phyloP scores from a whole-genome alignment of 371 early-diverging fungal species.

The Gilbertella persicaria region DNA sequence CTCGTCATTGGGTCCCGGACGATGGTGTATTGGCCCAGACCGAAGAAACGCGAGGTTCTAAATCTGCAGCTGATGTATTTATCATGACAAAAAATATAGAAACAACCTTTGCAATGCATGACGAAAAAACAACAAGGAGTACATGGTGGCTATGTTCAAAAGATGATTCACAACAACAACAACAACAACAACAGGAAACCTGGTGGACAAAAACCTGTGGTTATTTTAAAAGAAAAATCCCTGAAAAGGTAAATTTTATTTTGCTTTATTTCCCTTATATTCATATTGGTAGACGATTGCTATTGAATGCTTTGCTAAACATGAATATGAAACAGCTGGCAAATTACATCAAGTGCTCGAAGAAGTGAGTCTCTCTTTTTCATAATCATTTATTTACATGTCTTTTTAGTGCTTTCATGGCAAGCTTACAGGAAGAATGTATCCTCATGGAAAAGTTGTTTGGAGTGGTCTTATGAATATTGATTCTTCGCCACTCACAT shows the following conservation, averaged over 20 bases:
- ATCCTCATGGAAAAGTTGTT: conserved; percentile 22
- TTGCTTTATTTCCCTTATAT: not conserved
- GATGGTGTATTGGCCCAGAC: conserved; percentile 18
- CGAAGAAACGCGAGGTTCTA: conserved; percentile 18
- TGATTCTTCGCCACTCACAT: not conserved
- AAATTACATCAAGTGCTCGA: conserved; percentile 31
- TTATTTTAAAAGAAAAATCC: conserved; percentile 12
- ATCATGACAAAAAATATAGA: conserved; percentile 19
- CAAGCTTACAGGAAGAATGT: conserved; percentile 24
- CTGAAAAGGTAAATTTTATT: conserved; percentile 16
- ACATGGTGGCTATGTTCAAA: conserved; percentile 18
- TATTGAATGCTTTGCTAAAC: conserved; percentile 23
- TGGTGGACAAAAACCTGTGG: conserved; percentile 15
- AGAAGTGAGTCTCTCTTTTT: conserved; percentile 13
- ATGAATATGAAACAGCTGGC: conserved; percentile 28
- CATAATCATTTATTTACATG: not conserved
- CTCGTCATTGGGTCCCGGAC: conserved; percentile 20
- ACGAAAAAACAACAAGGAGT: conserved; percentile 2
- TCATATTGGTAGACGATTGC: conserved; percentile 4
- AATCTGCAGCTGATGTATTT: conserved; percentile 22
- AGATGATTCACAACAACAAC: not conserved
- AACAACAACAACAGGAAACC: no score
- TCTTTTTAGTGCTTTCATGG: conserved; percentile 19
- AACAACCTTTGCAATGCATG: not conserved
- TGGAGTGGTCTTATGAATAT: conserved; percentile 24